These are phyloP conservation scores for Termitomyces sp. DNA, from an alignment of 768 basidiomycete species.

Conservation along the genomic window DNA sequence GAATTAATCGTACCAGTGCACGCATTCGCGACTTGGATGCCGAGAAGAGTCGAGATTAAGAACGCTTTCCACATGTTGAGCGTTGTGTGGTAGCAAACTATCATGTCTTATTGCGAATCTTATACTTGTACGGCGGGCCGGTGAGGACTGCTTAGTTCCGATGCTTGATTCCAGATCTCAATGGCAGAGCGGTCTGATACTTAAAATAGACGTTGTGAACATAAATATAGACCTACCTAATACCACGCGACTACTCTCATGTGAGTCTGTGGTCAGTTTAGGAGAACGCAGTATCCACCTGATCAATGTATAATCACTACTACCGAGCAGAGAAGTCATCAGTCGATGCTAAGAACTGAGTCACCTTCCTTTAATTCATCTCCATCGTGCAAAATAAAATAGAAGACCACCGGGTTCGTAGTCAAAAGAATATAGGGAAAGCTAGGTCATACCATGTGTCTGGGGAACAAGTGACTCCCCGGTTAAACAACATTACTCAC, in stretches of 20 bases:
- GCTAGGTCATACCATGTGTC: too few relatives aligned
- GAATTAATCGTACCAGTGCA: constrained; percentile 54
- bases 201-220: background rate
- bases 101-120: background rate
- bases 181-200: background rate
- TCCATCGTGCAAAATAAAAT: too few relatives aligned
- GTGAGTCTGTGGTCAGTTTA: background rate
- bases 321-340: background rate
- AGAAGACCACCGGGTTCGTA: too few relatives aligned
- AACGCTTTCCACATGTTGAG: constrained; percentile 7
- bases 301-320: background rate
- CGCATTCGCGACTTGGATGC: constrained; percentile 8
- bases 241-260: constrained; percentile 1
- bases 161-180: background rate
- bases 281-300: background rate
- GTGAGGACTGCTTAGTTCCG: background rate
- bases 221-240: constrained; percentile 2
- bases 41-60: constrained; percentile 7
- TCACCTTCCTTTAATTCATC: too few relatives aligned
- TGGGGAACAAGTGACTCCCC: too few relatives aligned
- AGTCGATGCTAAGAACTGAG: background rate
- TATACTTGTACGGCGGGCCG: constrained; percentile 13
- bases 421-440: too few relatives aligned
- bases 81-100: background rate
- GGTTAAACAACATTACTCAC: too few relatives aligned